Conservation (phyloP, 495 filamentous ascomycete species). For the Lasiosphaeriaceae sp. region DNA sequence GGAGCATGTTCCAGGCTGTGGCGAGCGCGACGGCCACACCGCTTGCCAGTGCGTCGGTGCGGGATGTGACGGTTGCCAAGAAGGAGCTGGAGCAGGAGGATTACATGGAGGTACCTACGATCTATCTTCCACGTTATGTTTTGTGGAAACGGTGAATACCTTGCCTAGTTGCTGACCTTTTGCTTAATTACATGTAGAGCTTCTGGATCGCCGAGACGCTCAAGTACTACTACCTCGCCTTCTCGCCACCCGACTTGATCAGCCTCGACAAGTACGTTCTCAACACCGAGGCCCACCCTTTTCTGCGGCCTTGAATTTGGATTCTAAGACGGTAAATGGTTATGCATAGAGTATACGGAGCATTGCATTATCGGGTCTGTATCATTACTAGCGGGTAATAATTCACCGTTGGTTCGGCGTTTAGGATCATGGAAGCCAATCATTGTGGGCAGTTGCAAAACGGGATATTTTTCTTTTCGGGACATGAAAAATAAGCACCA, state of each 20-base stretch:
- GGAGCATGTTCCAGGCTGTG: conserved; percentile 67
- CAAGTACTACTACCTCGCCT: conserved; percentile 70
- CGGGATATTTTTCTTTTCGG: too few relatives aligned
- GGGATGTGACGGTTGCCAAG: conserved; percentile 37
- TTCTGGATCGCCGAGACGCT: conserved; percentile 49
- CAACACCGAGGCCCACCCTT: conserved; percentile 83
- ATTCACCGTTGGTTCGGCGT: too few relatives aligned
- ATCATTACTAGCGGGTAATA: too few relatives aligned
- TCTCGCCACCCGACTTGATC: conserved; percentile 66
- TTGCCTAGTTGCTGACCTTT: background rate
- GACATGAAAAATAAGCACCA: too few relatives aligned
- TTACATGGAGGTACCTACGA: background rate
- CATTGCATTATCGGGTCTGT: too few relatives aligned
- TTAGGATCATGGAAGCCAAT: too few relatives aligned
- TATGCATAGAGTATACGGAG: too few relatives aligned
- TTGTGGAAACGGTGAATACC: conserved; percentile 26
- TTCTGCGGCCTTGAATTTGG: conserved; percentile 31
- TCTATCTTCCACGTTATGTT: background rate
- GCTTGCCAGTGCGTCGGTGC: conserved; percentile 28
- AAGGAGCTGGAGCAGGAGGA: conserved; percentile 28
- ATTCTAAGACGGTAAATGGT: too few relatives aligned
- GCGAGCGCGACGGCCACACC: conserved; percentile 55
- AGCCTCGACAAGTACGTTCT: conserved; percentile 73
- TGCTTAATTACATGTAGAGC: conserved; percentile 25
- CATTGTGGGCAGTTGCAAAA: too few relatives aligned